A percentile compares a stretch with the other conserved stretches of the same genome.
Evolutionary conservation across 179 eudicot species (phyloP).

Genomic region (Gypsophila paniculata): DNA sequence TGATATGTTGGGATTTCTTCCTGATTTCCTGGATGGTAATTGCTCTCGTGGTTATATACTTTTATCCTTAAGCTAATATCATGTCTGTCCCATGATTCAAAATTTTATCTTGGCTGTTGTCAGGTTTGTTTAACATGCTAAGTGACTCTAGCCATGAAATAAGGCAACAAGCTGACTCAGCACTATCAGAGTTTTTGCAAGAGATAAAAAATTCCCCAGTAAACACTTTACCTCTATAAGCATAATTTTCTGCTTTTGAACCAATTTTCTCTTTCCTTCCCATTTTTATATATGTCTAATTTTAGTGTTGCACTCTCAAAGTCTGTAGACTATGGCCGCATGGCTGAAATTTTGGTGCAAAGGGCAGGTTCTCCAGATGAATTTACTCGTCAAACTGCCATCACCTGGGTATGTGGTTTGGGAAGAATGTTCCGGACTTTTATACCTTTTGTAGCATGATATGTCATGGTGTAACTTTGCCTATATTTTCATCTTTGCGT

Average conservation of each 20-base stretch:
- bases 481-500: conserved; percentile 1
- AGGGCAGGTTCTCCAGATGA: conserved; percentile 89
- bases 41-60: conserved; percentile 1
- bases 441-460: neutral
- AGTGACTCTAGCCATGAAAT: conserved; percentile 98
- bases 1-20: conserved; percentile 99
- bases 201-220: conserved; percentile 98
- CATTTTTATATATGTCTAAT: conserved; percentile 26
- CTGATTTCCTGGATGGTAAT: conserved; percentile 99
- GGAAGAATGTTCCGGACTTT: neutral
- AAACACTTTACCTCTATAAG: conserved; percentile 28
- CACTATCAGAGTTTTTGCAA: conserved; percentile 92
- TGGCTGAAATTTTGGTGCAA: conserved; percentile 96
- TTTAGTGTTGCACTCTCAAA: conserved; percentile 43
- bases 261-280: conserved; percentile 1
- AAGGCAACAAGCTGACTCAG: conserved; percentile 98
- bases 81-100: neutral
- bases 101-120: conserved; percentile 24
- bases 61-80: conserved; percentile 3
- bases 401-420: conserved; percentile 78
- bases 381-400: conserved; percentile 90
- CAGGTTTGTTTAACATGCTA: conserved; percentile 96
- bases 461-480: conserved; percentile 10
- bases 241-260: neutral
- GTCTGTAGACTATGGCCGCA: conserved; percentile 99